A percentile compares a stretch with the other conserved stretches of the same genome.
phyloP scores from a whole-genome alignment of 148 eudicot species.

The Talinum fruticosum region DNA sequence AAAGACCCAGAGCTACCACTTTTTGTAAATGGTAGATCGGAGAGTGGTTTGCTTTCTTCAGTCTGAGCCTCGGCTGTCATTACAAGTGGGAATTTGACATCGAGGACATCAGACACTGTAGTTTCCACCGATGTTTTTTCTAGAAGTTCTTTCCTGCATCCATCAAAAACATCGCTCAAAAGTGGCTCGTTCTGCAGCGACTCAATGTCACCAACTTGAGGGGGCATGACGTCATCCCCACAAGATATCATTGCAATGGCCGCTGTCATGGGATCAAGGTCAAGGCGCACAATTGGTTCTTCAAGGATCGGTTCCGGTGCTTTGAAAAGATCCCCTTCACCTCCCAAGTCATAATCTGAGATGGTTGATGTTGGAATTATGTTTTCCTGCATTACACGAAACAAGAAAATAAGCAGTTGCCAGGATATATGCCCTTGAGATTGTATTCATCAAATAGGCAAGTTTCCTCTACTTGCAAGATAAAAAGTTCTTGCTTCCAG shows the following conservation, averaged over 20 bases:
- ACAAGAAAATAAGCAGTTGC: neutral
- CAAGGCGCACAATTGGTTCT: conserved; percentile 50
- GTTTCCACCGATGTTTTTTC: conserved; percentile 61
- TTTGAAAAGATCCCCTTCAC: conserved; percentile 86
- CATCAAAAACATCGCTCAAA: conserved; percentile 67
- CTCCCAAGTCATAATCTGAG: conserved; percentile 86
- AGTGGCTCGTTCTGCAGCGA: conserved; percentile 62
- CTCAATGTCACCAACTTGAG: conserved; percentile 54
- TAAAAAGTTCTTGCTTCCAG: too few species aligned
- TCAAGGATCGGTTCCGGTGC: conserved; percentile 84
- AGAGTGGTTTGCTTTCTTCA: conserved; percentile 34
- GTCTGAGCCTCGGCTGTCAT: conserved; percentile 38
- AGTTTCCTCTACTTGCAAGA: neutral
- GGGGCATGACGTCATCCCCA: conserved; percentile 52
- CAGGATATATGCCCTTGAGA: neutral
- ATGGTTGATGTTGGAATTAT: conserved; percentile 44
- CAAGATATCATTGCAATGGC: conserved; percentile 75
- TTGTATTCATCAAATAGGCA: neutral
- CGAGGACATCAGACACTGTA: conserved; percentile 50
- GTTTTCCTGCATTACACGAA: conserved; percentile 38
- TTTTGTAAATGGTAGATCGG: conserved; percentile 45
- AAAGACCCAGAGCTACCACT: conserved; percentile 73
- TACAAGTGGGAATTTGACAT: conserved; percentile 43
- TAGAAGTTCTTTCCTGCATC: conserved; percentile 67
- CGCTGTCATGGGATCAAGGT: conserved; percentile 69